Evolutionary conservation across 805 yeast species (phyloP).

Genomic region (Candida ficus): DNA sequence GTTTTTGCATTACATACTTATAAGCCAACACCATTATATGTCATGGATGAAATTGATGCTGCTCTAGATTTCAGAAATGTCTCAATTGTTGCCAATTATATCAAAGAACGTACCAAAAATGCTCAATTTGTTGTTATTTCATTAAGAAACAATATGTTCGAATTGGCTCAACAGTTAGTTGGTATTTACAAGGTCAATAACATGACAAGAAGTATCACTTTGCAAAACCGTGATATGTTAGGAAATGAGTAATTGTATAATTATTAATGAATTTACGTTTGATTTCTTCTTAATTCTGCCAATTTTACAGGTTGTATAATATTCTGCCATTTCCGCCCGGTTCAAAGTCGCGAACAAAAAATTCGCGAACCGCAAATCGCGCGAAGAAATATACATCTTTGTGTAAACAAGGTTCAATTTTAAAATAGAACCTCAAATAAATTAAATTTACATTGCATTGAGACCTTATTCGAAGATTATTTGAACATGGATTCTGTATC

Average conservation of each 20-base stretch:
- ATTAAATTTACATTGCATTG: too few species aligned
- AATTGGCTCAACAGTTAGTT: slow-evolving; percentile 86
- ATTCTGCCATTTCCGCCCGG: too few species aligned
- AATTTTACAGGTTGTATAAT: too few species aligned
- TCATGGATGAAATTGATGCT: slow-evolving; percentile 99
- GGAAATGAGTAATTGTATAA: neutral
- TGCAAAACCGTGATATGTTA: slow-evolving; percentile 55
- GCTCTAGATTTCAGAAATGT: slow-evolving; percentile 97
- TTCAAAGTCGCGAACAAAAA: too few species aligned
- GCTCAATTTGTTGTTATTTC: slow-evolving; percentile 97
- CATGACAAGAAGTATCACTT: slow-evolving; percentile 80
- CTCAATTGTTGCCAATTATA: slow-evolving; percentile 94
- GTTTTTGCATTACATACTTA: slow-evolving; percentile 95
- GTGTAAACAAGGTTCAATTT: too few species aligned
- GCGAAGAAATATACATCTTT: too few species aligned
- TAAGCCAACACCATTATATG: slow-evolving; percentile 95
- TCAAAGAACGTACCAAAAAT: slow-evolving; percentile 90
- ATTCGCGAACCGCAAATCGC: too few species aligned
- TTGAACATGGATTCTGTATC: too few species aligned
- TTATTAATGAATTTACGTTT: neutral
- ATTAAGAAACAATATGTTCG: slow-evolving; percentile 95
- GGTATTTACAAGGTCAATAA: slow-evolving; percentile 93
- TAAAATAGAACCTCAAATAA: too few species aligned
- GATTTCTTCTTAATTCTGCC: too few species aligned
- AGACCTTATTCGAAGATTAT: too few species aligned